phyloP scores from a whole-genome alignment of 192 early-diverging fungal species.

The Diversispora eburnea region DNA sequence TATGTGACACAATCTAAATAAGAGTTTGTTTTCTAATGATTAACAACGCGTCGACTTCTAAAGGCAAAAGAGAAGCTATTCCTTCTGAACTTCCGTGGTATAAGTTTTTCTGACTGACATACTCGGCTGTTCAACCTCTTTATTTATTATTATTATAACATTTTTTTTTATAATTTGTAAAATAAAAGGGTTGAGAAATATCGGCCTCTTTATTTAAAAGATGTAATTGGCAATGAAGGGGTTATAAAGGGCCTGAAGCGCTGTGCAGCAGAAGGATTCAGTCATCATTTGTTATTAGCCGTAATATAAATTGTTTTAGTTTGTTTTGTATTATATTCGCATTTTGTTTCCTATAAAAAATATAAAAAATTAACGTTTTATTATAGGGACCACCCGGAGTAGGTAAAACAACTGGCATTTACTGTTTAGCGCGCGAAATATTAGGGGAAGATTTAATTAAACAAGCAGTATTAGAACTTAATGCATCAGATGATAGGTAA shows the following conservation, averaged over 20 bases:
- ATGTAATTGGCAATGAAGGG: constrained; percentile 4
- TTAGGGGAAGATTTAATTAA: constrained; percentile 74
- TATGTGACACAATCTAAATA: too few relatives aligned
- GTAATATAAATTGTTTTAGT: not conserved
- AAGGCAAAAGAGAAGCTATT: too few relatives aligned
- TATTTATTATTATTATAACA: too few relatives aligned
- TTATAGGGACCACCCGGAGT: constrained; percentile 86
- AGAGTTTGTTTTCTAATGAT: too few relatives aligned
- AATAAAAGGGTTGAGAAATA: constrained; percentile 4
- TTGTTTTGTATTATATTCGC: not conserved
- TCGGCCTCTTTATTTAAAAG: not conserved
- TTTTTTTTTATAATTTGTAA: too few relatives aligned
- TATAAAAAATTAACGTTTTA: not conserved
- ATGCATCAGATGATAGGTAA: constrained; percentile 97
- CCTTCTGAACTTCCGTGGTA: too few relatives aligned
- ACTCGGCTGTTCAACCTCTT: too few relatives aligned
- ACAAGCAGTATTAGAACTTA: constrained; percentile 94
- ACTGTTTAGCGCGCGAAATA: constrained; percentile 87
- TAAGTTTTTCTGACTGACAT: too few relatives aligned
- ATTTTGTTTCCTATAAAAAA: not conserved
- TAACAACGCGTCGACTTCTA: too few relatives aligned
- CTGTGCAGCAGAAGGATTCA: not conserved
- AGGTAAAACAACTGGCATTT: constrained; percentile 95
- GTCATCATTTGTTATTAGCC: not conserved
- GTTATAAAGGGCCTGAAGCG: not conserved